Percentiles rank a stretch among this genome's conserved stretches.
These are phyloP conservation scores for Colletotrichum gigasporum DNA, from an alignment of 2,329 filamentous ascomycete species.

Conservation along the genomic window DNA sequence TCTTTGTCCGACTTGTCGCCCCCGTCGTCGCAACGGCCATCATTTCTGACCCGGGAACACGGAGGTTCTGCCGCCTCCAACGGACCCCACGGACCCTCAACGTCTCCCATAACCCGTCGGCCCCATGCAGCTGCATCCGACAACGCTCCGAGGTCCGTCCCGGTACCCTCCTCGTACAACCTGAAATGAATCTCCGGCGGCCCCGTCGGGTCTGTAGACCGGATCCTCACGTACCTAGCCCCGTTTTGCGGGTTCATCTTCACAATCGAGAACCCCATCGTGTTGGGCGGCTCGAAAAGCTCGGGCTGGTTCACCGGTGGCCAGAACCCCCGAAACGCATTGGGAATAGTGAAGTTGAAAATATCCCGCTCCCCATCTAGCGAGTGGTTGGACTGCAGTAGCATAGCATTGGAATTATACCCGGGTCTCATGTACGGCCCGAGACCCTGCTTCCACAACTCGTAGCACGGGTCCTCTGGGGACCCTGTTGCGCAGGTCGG, in stretches of 20 bases:
- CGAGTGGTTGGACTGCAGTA: slow-evolving; percentile 32
- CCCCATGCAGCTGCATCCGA: slow-evolving; percentile 41
- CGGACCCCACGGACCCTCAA: slow-evolving; percentile 29
- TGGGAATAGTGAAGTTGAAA: slow-evolving; percentile 64
- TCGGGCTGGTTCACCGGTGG: slow-evolving; percentile 6
- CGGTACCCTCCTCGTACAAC: slow-evolving; percentile 59
- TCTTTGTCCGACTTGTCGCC: slow-evolving; percentile 52
- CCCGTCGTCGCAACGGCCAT: slow-evolving; percentile 33
- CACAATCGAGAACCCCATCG: slow-evolving; percentile 9
- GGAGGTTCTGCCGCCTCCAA: slow-evolving; percentile 35
- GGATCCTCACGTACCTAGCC: slow-evolving; percentile 68
- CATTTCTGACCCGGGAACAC: slow-evolving; percentile 25
- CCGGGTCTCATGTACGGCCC: slow-evolving; percentile 37
- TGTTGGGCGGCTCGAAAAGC: background rate
- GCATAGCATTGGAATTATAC: background rate
- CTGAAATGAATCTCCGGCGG: slow-evolving; percentile 71
- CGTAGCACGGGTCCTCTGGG: slow-evolving; percentile 46
- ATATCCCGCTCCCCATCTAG: slow-evolving; percentile 57
- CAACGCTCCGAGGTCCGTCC: slow-evolving; percentile 50
- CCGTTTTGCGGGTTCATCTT: slow-evolving; percentile 58
- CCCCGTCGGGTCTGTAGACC: slow-evolving; percentile 68
- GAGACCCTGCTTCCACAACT: slow-evolving; percentile 44
- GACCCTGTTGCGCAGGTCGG: slow-evolving; percentile 42
- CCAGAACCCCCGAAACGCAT: slow-evolving; percentile 50
- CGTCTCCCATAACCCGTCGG: background rate